Evolutionary conservation across 2,329 filamentous ascomycete species (phyloP).

Genomic region (Myriosclerotinia curreyana): DNA sequence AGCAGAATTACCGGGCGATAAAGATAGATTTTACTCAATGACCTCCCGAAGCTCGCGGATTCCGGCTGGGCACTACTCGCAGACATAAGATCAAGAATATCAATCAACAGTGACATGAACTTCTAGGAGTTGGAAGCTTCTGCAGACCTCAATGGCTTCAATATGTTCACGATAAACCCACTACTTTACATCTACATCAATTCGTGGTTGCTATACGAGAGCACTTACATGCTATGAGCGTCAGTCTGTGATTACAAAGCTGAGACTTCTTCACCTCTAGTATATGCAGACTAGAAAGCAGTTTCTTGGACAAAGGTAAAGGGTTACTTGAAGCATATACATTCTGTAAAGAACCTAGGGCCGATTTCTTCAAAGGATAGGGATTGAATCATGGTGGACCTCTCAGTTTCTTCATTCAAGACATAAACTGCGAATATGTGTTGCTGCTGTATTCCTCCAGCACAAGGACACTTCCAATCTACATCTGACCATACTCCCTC

Average conservation of each 20-base stretch:
- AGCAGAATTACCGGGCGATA: not conserved
- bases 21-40: not conserved
- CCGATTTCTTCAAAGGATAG: not conserved
- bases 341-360: not conserved
- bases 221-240: too few species aligned
- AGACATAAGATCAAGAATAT: not conserved
- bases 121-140: too few species aligned
- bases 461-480: not conserved
- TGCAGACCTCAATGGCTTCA: not conserved
- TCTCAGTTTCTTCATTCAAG: not conserved
- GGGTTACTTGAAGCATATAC: not conserved
- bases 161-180: not conserved
- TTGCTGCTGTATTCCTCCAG: not conserved
- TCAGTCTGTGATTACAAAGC: not conserved
- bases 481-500: not conserved
- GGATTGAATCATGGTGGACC: not conserved
- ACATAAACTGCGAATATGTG: not conserved
- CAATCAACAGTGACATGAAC: not conserved
- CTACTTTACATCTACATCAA: too few species aligned
- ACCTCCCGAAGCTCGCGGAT: too few species aligned
- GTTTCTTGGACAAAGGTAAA: not conserved
- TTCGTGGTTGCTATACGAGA: too few species aligned
- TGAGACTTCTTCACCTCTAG: not conserved
- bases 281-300: not conserved
- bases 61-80: too few species aligned